These are phyloP conservation scores for Aschersonia sp. DNA, from an alignment of 2,329 filamentous ascomycete species.

Conservation along the genomic window DNA sequence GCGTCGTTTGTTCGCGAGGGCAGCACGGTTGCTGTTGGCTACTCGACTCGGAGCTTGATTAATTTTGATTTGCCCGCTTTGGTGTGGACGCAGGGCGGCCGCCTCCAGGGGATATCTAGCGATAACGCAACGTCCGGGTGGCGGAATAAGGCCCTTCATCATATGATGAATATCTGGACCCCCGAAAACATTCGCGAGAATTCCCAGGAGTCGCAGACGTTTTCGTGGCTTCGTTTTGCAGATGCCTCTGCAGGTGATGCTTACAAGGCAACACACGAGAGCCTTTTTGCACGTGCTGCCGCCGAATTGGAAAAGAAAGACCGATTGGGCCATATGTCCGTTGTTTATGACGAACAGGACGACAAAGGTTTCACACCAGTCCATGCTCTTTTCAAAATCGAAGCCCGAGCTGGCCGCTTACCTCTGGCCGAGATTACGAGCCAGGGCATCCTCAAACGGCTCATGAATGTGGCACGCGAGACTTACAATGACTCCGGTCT, in stretches of 20 bases:
- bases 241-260: constrained; percentile 64
- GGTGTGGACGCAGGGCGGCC: constrained; percentile 68
- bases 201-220: constrained; percentile 45
- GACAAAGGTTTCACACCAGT: constrained; percentile 50
- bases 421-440: constrained; percentile 54
- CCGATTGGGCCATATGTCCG: constrained; percentile 50
- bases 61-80: constrained; percentile 72
- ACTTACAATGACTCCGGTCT: constrained; percentile 59
- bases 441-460: constrained; percentile 56
- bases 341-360: constrained; percentile 55
- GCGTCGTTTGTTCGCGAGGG: constrained; percentile 91
- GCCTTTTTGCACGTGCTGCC: constrained; percentile 60
- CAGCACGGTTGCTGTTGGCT: constrained; percentile 61
- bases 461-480: constrained; percentile 65
- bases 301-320: constrained; percentile 40
- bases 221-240: constrained; percentile 83
- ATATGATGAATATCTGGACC: constrained; percentile 84
- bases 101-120: constrained; percentile 57
- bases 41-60: constrained; percentile 77
- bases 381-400: constrained; percentile 72
- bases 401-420: constrained; percentile 50
- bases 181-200: constrained; percentile 62
- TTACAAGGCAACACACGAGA: constrained; percentile 52
- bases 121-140: constrained; percentile 69
- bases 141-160: constrained; percentile 58